A percentile compares a stretch with the other conserved stretches of the same genome.
Evolutionary conservation across 2,329 filamentous ascomycete species (phyloP).

Genomic region (Penicillium thymicola): DNA sequence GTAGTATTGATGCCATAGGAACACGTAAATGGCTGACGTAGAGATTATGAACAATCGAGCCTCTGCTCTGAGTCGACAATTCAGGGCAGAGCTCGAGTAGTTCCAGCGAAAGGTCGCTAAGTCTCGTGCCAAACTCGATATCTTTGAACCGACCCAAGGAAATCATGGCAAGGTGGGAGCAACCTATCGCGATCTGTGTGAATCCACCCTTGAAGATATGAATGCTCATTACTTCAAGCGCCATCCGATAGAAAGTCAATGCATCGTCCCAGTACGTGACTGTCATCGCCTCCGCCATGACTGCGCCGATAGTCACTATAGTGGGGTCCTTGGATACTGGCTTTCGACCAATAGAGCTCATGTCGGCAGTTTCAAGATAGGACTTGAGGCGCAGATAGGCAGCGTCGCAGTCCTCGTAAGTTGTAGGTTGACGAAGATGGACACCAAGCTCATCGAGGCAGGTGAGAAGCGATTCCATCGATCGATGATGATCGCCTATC

Average conservation of each 20-base stretch:
- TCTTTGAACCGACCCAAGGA: constrained; percentile 57
- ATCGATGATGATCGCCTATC: constrained; percentile 65
- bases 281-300: constrained; percentile 57
- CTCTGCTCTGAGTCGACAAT: constrained; percentile 54
- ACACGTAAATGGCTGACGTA: constrained; percentile 61
- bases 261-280: constrained; percentile 61
- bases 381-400: constrained; percentile 65
- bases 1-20: constrained; percentile 52
- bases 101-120: constrained; percentile 52
- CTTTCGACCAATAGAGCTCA: constrained; percentile 36
- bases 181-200: constrained; percentile 57
- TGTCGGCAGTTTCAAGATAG: constrained; percentile 59
- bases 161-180: constrained; percentile 57
- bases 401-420: constrained; percentile 72
- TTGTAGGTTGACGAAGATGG: constrained; percentile 61
- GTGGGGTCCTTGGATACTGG: constrained; percentile 44
- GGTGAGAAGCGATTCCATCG: constrained; percentile 67
- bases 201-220: constrained; percentile 56
- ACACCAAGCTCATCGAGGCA: constrained; percentile 70
- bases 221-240: constrained; percentile 55
- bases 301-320: constrained; percentile 48
- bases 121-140: constrained; percentile 51
- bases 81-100: constrained; percentile 53
- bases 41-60: constrained; percentile 55
- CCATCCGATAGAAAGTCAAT: constrained; percentile 57